Evolutionary conservation across 495 filamentous ascomycete genomes (phyloP), one percentile per base, ranked within the genome.

Genomic region (Astrothelium macrocarpum): DNA sequence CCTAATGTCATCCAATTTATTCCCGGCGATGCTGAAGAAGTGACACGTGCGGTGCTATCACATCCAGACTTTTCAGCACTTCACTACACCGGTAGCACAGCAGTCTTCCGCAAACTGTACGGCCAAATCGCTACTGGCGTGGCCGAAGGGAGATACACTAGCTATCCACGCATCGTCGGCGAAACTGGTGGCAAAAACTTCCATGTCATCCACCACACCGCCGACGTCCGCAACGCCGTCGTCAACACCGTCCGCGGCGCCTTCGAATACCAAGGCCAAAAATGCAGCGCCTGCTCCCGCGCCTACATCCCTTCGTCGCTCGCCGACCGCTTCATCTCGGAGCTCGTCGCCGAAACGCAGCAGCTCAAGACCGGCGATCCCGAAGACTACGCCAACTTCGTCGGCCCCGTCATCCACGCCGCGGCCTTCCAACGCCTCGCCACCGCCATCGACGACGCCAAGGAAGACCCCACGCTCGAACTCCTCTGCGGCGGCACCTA

Each of bases 401-500:
- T 78, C 66, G 76, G 76, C 25, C 76, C 76, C 11, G 75, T 78
- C 56, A 77, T 78, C 69, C 76, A 78, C 67, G 67, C 73, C 56
- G 67, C 66, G 5, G 68, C 66, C 56, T 78, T 77, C 71, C 68
- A 77, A 53, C 72, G 73, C 56, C 72, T 78, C 10, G 64, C 65
- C 23, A 66, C 65, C 23, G 72, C 67, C 56, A 87, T 88, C 67
- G 83, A 88, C 29, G 80, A 81, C 39, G 83, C 85, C 7, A 84
- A 85, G 77, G 75, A 77, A 18, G 85, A 88, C 71, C 69, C 74
- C 18, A 81, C 87, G 68, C 81, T 88, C 26, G 79, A 86, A 67
- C 76, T 84, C 12, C 70, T 88, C 12, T 78, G 77, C 14, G 85
- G 85, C 49, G 85, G 85, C 32, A 76, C 75, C 39, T 84, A 85